Evolutionary conservation across 1,284 basidiomycete species (phyloP), one percentile per base, ranked within the genome.

Genomic region (Naganishia sp.): DNA sequence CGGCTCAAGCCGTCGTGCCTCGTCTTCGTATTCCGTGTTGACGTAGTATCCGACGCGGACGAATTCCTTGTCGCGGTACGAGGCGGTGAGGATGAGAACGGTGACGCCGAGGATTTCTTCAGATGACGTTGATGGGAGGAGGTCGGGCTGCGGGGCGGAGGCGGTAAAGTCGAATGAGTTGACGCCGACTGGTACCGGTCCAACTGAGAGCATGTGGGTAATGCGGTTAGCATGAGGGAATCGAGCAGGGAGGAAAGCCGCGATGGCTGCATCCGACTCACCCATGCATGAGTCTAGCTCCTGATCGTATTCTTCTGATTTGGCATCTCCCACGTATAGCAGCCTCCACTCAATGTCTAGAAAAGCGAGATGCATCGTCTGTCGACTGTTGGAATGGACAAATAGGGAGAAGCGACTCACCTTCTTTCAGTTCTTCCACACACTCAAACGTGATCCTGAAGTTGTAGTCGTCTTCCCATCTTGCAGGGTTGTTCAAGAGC

Each of bases 21-120:
- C 90, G 71, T 90, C 90, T 78, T 97, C 94, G 78, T 98, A 98
- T 77, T 97, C 94, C 55, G 94, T 98, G 78, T 98, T 96, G 80
- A 99, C 96, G 79, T 99, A 99, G 81, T 99, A 99, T 6, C 96
- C 95, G 23, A 99, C 94, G 48, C 95, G 87, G 45, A 99, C 95
- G 79, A 99, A 99, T 79, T 99, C 95, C 75, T 96, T 93, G 78
- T 94, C 87, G 75, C 95, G 89, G 59, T 92, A 90, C 36, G 98
- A 85, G 18, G 87, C 87, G 72, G 99, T 90, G 33, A 99, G 86
- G 73, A 99, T 89, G 80, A 94, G 96, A 25, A 96, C 96, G 1
- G 94, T 94, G 76, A 99, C 85, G 67, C 83, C 82, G 25, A 85
- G 82, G 54, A 87, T 80, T 53, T 86, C 84, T 63, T 95, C 94